These are phyloP conservation scores for Colletotrichum tabaci DNA, from an alignment of 2,329 filamentous ascomycete species.

Conservation along the genomic window DNA sequence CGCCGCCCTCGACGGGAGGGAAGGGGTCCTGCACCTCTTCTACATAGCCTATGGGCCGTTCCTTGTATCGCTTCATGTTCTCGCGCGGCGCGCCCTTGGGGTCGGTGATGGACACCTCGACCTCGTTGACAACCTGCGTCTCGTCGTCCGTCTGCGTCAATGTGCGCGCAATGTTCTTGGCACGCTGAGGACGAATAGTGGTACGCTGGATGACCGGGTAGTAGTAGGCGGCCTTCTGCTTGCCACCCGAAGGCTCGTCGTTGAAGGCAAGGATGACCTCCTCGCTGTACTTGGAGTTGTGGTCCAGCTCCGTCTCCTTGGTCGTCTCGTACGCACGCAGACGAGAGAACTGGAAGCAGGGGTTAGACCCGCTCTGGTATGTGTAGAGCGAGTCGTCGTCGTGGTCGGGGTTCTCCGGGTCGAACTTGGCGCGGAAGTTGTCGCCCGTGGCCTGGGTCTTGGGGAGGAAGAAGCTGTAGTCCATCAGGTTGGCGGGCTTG, in stretches of 20 bases:
- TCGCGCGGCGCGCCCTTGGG: slow-evolving; percentile 67
- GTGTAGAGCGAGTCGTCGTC: slow-evolving; percentile 71
- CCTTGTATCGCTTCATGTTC: slow-evolving; percentile 68
- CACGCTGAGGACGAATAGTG: slow-evolving; percentile 73
- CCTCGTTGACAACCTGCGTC: slow-evolving; percentile 68
- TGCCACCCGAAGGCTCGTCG: slow-evolving; percentile 60
- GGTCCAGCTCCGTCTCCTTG: slow-evolving; percentile 69
- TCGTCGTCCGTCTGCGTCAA: slow-evolving; percentile 62
- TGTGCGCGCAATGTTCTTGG: slow-evolving; percentile 73
- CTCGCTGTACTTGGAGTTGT: slow-evolving; percentile 73
- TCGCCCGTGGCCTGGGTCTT: slow-evolving; percentile 63
- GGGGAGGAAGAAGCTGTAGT: slow-evolving; percentile 78
- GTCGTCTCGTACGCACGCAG: slow-evolving; percentile 76
- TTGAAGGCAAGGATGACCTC: slow-evolving; percentile 74
- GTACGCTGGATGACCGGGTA: slow-evolving; percentile 78
- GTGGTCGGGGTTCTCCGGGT: slow-evolving; percentile 68
- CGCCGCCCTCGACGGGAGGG: slow-evolving; percentile 20
- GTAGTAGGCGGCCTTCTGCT: slow-evolving; percentile 74
- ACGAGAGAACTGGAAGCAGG: slow-evolving; percentile 73
- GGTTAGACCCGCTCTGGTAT: slow-evolving; percentile 59
- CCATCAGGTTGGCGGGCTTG: slow-evolving; percentile 70
- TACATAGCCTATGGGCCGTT: slow-evolving; percentile 65
- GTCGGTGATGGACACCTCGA: slow-evolving; percentile 69
- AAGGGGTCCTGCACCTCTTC: slow-evolving; percentile 54
- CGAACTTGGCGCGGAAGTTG: slow-evolving; percentile 74